Percentiles rank a stretch among this genome's conserved stretches.
Evolutionary conservation across 108 stramenopile species (phyloP).

Genomic region (Asterionellopsis glacialis): DNA sequence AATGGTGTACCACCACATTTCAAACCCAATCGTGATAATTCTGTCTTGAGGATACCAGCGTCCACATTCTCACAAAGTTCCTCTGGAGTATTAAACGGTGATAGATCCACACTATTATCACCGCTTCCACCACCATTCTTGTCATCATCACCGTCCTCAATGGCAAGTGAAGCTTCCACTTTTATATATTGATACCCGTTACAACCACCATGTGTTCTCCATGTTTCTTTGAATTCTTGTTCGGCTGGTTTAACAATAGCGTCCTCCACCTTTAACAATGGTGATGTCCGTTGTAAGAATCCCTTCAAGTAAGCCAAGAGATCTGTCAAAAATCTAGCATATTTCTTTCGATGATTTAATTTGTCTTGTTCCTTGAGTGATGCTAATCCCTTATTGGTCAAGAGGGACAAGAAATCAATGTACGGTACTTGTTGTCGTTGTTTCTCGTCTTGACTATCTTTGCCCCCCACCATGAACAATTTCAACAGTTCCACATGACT

Average conservation of each 20-base stretch:
- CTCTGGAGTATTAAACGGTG: constrained; percentile 43
- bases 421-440: constrained; percentile 16
- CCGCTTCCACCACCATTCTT: constrained; percentile 5
- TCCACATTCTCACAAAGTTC: constrained; percentile 68
- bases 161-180: constrained; percentile 54
- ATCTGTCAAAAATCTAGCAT: constrained; percentile 56
- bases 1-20: constrained; percentile 93
- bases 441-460: constrained; percentile 10
- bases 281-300: constrained; percentile 62
- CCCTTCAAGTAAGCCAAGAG: constrained; percentile 59
- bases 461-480: constrained; percentile 6
- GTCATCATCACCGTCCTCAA: neutral
- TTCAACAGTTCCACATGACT: constrained; percentile 13
- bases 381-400: constrained; percentile 38
- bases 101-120: constrained; percentile 46
- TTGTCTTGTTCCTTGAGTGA: constrained; percentile 46
- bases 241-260: constrained; percentile 44
- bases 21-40: constrained; percentile 81
- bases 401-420: constrained; percentile 43
- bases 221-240: constrained; percentile 46
- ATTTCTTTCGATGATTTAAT: constrained; percentile 70
- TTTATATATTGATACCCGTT: constrained; percentile 61
- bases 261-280: constrained; percentile 51
- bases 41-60: constrained; percentile 81
- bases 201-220: constrained; percentile 53